A percentile compares a stretch with the other conserved stretches of the same genome.
Conservation (phyloP, 225 moss, liverwort and hornwort genomes). For the Sphagnum contortum region DNA sequence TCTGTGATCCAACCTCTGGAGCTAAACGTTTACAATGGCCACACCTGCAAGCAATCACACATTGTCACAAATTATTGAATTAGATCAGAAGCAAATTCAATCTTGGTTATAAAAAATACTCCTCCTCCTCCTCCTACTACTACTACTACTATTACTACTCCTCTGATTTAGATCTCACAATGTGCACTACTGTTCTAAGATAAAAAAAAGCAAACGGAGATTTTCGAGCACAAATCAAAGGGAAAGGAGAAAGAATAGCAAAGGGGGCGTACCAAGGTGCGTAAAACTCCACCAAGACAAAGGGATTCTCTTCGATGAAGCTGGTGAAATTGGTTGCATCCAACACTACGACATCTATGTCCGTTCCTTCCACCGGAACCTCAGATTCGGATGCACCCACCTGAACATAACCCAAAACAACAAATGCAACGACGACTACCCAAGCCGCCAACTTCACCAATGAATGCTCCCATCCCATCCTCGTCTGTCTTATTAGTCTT, state of each 20-base stretch:
- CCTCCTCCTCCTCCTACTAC: no score
- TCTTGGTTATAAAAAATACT: no score
- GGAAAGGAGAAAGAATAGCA: background rate
- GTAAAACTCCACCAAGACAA: constrained; percentile 86
- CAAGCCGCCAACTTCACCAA: no score
- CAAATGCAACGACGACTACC: no score
- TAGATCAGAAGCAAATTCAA: background rate
- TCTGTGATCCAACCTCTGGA: constrained; percentile 45
- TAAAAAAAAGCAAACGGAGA: background rate
- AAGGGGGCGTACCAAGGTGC: constrained; percentile 60
- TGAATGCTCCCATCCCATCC: no score
- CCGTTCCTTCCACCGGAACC: background rate
- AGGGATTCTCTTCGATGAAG: constrained; percentile 51
- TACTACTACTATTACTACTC: no score
- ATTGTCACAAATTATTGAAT: background rate
- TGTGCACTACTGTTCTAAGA: no score
- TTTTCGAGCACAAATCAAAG: background rate
- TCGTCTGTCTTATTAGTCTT: no score
- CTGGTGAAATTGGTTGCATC: constrained; percentile 45
- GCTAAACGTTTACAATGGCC: constrained; percentile 80
- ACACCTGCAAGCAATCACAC: constrained; percentile 37
- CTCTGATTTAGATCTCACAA: no score
- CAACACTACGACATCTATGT: constrained; percentile 62
- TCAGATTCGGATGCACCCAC: no score
- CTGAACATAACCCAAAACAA: no score